Evolutionary conservation across 176 grass and related monocot genomes (phyloP), one percentile per base, ranked within the genome.

Genomic region (Oryza rufipogon): DNA sequence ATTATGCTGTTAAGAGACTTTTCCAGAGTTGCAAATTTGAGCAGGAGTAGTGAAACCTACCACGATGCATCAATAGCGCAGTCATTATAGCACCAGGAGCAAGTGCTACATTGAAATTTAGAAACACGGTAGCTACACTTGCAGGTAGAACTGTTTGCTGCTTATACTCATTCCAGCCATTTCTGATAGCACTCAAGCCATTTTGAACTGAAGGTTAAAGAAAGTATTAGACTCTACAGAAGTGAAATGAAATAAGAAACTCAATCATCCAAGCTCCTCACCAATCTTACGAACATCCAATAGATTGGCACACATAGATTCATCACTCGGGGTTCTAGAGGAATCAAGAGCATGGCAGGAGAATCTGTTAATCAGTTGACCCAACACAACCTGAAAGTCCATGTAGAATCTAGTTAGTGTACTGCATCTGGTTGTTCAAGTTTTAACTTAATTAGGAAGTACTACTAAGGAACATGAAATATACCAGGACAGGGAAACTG

Each of bases 41-140:
- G 26, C 46, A 26, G 42, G 44, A 84, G 79, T 84, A 70, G 52
- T 79, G 26, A 74, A 76, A 90, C 85, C 32, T 84, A 95, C 96
- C 96, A 87, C 90, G 88, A 88, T 95, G 96, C 89, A 94, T 95
- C 81, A 98, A 88, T 36, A 98, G 78, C 83, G 93, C 80, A 54
- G 96, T 98, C 93, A 98, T 95, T 80, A 98, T 95, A 16, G 96
- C 93, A 78, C 96, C 96, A 14, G 93, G 96, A 69, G 93, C 96
- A 87, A 99, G 89, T 42, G 93, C 96, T 69, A 99, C 73, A 83
- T 99, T 99, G 68, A 99, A 92, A 86, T 90, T 96, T 77, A 99
- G 86, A 80, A 96, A 91, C 75, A 96, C 96, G 28, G 94, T 94
- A 70, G 96, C 96, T 67, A 93, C 86, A 77, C 96, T 99, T 66